Conservation (phyloP, 2,329 filamentous ascomycete genomes). For the Ceratocystis eucalypticola region DNA sequence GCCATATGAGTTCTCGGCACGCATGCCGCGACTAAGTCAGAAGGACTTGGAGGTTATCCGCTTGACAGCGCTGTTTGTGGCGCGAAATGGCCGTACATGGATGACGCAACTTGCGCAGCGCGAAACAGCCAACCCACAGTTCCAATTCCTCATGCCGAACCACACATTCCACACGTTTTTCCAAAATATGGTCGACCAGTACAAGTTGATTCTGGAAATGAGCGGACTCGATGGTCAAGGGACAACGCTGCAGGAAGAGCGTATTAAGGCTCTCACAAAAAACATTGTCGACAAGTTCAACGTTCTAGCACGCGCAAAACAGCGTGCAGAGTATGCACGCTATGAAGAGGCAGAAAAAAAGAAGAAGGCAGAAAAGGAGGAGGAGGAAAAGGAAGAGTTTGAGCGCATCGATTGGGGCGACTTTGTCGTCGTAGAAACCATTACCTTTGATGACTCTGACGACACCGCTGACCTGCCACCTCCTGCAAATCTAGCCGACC, state of each 20-base stretch:
- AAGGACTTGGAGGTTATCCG: slow-evolving; percentile 67
- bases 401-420: slow-evolving; percentile 96
- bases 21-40: slow-evolving; percentile 94
- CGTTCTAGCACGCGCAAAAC: slow-evolving; percentile 65
- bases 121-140: slow-evolving; percentile 83
- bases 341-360: slow-evolving; percentile 73
- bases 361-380: slow-evolving; percentile 76
- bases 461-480: slow-evolving; percentile 76
- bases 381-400: slow-evolving; percentile 62
- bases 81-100: slow-evolving; percentile 82
- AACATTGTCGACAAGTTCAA: slow-evolving; percentile 70
- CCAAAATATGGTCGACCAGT: slow-evolving; percentile 82
- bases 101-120: slow-evolving; percentile 81
- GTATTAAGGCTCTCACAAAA: slow-evolving; percentile 56
- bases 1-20: slow-evolving; percentile 83
- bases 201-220: slow-evolving; percentile 61
- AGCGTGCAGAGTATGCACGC: slow-evolving; percentile 76
- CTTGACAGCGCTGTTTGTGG: slow-evolving; percentile 80
- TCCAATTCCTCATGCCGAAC: slow-evolving; percentile 88
- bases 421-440: slow-evolving; percentile 89
- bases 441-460: slow-evolving; percentile 80
- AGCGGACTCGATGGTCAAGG: slow-evolving; percentile 52
- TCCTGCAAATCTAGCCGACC: slow-evolving; percentile 75
- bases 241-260: slow-evolving; percentile 56
- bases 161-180: slow-evolving; percentile 97